Evolutionary conservation across 192 early-diverging fungal genomes (phyloP), one percentile per base, ranked within the genome.

Genomic region (Rhizoclosmatium sp.): DNA sequence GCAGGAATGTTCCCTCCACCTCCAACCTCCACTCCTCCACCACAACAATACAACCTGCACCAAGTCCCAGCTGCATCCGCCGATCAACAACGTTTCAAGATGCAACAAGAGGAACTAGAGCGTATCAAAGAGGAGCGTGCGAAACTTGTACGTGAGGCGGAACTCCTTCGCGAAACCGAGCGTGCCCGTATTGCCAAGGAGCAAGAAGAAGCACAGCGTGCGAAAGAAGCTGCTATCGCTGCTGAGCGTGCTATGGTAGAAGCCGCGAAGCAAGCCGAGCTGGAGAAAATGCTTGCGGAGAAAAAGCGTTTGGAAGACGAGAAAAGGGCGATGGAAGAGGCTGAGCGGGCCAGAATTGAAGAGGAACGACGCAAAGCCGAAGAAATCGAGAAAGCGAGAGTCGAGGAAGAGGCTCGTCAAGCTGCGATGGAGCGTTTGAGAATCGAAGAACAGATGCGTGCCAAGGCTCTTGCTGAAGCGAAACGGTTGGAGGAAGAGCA

Each of bases 81-180:
- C 3, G 62, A 48, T 7, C 21, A 76, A 4, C 51, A 76, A n/a
- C 60, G 75, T 2, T 0, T 76, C 19, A 10, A 59, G n/a, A 76
- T 76, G 62, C 75, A 76, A 2, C 60, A 76, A 76, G 75, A 76
- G 3, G 75, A 76, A 46, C 75, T 76, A 0, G 75, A 76, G 1
- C 60, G 75, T 46, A 48, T 76, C 23, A n/a, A 76, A 51, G 16
- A 40, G 5, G 75, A 76, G 49, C 75, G 75, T 16, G 75, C 56
- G 9, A 65, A 59, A 7, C 75, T 76, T 47, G 4, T 47, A 3
- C 47, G 12, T 39, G 75, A 76, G 49, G 75, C 75, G 7, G 51
- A 76, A 54, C 19, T 45, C 1, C 39, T 76, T 16, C 75, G 75
- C 46, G 75, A 76, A 3, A 16, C n/a, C 5, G 75, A 76, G 46